phyloP scores from a whole-genome alignment of 2,329 filamentous ascomycete genomes.

The Zasmidium cellare region DNA sequence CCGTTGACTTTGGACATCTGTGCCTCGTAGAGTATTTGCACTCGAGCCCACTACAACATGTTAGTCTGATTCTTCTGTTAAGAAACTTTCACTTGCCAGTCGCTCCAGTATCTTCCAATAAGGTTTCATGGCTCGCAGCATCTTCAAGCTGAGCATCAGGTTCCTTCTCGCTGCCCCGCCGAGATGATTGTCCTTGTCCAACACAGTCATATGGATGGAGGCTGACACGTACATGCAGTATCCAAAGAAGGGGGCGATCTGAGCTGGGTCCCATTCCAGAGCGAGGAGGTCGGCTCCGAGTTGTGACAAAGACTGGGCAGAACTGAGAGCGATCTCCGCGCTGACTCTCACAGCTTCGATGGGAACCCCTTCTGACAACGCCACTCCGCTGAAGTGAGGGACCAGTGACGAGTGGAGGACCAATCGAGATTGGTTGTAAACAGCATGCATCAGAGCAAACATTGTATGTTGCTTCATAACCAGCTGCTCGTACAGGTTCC shows the following conservation, averaged over 20 bases:
- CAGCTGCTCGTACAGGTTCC: constrained; percentile 4
- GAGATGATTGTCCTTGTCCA: background rate
- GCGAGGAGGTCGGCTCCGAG: constrained; percentile 1
- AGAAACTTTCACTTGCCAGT: constrained; percentile 1
- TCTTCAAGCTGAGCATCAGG: constrained; percentile 2
- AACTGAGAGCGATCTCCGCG: background rate
- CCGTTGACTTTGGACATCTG: background rate
- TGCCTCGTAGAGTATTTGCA: background rate
- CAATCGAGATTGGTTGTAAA: constrained; percentile 2
- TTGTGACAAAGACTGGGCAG: background rate
- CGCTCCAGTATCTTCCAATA: constrained; percentile 1
- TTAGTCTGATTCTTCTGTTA: background rate
- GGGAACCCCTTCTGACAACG: background rate
- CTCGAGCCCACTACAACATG: background rate
- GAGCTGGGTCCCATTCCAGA: constrained; percentile 3
- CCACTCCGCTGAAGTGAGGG: background rate
- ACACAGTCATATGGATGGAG: constrained; percentile 1
- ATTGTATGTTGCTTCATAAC: background rate
- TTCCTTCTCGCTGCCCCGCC: background rate
- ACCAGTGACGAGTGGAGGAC: constrained; percentile 4
- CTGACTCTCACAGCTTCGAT: background rate
- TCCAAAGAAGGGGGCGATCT: constrained; percentile 2
- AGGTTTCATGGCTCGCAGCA: constrained; percentile 3
- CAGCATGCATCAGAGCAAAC: background rate
- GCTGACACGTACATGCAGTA: constrained; percentile 5